Conservation (phyloP, 768 basidiomycete genomes). For the Dacryopinax spathularia region DNA sequence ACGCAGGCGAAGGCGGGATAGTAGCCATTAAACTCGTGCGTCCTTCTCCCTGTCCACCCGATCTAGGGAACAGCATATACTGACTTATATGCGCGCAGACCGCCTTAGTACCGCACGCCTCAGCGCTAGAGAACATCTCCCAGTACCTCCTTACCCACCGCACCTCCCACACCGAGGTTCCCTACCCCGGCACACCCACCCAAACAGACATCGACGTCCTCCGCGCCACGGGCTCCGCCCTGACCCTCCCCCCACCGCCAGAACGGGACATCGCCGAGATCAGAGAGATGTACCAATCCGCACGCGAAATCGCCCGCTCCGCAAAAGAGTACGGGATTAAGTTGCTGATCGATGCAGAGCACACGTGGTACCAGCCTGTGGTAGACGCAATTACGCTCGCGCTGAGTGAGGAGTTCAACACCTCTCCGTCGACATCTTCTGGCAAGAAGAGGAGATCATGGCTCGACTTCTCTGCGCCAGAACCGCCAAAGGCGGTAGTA, state of each 20-base stretch:
- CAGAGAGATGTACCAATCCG: conserved; percentile 43
- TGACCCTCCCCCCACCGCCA: conserved; percentile 25
- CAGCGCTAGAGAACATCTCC: conserved; percentile 48
- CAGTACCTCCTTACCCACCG: conserved; percentile 30
- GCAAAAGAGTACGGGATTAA: conserved; percentile 51
- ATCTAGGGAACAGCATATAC: background rate
- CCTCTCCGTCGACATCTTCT: conserved; percentile 12
- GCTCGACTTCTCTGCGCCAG: conserved; percentile 15
- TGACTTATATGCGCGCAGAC: conserved; percentile 31
- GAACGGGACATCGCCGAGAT: conserved; percentile 46
- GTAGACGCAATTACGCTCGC: conserved; percentile 65
- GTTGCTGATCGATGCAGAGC: conserved; percentile 74
- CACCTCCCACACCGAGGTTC: conserved; percentile 25
- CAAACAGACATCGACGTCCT: conserved; percentile 38
- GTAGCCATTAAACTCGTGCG: conserved; percentile 73
- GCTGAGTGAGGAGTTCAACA: conserved; percentile 68
- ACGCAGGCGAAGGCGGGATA: conserved; percentile 43
- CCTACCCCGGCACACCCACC: conserved; percentile 57
- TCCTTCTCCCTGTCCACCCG: background rate
- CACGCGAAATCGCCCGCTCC: conserved; percentile 47
- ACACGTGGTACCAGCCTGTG: conserved; percentile 50
- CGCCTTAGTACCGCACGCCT: conserved; percentile 50
- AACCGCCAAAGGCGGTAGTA: conserved; percentile 41
- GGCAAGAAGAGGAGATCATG: conserved; percentile 3
- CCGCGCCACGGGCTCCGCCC: background rate